Percentiles rank a stretch among this genome's conserved stretches.
Conservation (phyloP, 108 stramenopile species). For the Cyclostephanos tholiformis region DNA sequence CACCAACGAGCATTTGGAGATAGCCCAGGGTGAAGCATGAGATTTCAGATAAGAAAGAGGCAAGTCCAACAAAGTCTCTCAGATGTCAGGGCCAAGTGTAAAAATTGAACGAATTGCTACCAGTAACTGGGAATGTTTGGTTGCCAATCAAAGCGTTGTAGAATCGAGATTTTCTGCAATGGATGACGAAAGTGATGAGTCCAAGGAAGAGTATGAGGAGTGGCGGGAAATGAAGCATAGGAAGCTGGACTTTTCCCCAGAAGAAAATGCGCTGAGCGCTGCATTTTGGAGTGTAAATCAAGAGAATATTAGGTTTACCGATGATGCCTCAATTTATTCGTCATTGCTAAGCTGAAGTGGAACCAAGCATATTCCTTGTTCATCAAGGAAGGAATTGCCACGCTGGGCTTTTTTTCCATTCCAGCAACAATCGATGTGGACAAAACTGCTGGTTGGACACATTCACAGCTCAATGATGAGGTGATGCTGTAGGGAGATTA, state of each 20-base stretch:
- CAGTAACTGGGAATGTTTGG: neutral
- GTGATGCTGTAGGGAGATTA: slow-evolving; percentile 4
- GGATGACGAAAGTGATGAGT: neutral
- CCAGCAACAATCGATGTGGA: neutral
- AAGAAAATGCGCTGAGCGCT: neutral
- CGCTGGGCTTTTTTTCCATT: too few relatives aligned
- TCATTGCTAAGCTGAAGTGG: neutral
- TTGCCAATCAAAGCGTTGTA: neutral
- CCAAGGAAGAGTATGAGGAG: neutral
- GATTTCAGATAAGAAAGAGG: neutral
- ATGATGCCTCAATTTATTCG: slow-evolving; percentile 4
- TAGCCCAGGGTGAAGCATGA: neutral
- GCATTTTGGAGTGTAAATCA: neutral
- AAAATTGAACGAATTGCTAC: neutral
- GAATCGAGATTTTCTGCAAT: neutral
- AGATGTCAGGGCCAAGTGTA: neutral
- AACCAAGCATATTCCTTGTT: neutral
- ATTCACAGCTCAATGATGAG: neutral
- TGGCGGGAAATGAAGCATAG: slow-evolving; percentile 7
- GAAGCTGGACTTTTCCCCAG: neutral
- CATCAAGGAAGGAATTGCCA: slow-evolving; percentile 7
- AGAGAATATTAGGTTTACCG: neutral
- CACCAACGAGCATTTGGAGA: neutral
- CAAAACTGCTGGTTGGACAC: slow-evolving; percentile 8
- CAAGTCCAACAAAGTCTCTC: neutral